phyloP scores from a whole-genome alignment of 2,329 filamentous ascomycete genomes.

The Fusarium palustre region DNA sequence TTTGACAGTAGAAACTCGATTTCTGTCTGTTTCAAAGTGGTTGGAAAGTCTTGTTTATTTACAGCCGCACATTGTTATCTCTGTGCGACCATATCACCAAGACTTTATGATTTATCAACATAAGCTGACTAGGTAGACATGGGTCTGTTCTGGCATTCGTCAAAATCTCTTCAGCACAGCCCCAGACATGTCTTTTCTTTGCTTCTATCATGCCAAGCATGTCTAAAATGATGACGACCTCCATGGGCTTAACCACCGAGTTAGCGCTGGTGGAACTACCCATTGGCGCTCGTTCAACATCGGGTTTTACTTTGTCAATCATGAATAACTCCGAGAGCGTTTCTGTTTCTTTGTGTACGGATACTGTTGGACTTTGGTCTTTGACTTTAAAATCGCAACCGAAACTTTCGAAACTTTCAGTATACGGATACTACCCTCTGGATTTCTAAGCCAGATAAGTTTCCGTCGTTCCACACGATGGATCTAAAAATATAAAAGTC shows the following conservation, averaged over 20 bases:
- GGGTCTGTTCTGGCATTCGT: background rate
- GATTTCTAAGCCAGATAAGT: slow-evolving; percentile 2
- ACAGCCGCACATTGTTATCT: background rate
- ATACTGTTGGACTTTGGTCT: background rate
- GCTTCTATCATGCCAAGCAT: background rate
- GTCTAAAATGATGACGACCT: slow-evolving; percentile 18
- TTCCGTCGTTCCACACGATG: background rate
- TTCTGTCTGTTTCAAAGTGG: background rate
- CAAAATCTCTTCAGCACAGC: background rate
- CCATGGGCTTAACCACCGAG: background rate
- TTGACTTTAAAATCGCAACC: too few species aligned
- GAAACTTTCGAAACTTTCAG: too few species aligned
- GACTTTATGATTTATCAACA: background rate
- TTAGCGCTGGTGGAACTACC: slow-evolving; percentile 7
- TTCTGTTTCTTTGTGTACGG: background rate
- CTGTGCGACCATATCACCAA: background rate
- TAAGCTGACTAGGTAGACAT: background rate
- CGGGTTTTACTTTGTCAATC: background rate
- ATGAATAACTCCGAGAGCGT: background rate
- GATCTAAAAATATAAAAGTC: slow-evolving; percentile 17
- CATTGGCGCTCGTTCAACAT: slow-evolving; percentile 1
- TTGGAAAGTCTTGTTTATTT: slow-evolving; percentile 1
- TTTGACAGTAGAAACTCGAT: background rate
- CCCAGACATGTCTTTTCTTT: background rate
- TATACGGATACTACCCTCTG: background rate